These are phyloP conservation scores for Rhodotorula glutinis DNA, from an alignment of 1,284 basidiomycete genomes.

Conservation along the genomic window DNA sequence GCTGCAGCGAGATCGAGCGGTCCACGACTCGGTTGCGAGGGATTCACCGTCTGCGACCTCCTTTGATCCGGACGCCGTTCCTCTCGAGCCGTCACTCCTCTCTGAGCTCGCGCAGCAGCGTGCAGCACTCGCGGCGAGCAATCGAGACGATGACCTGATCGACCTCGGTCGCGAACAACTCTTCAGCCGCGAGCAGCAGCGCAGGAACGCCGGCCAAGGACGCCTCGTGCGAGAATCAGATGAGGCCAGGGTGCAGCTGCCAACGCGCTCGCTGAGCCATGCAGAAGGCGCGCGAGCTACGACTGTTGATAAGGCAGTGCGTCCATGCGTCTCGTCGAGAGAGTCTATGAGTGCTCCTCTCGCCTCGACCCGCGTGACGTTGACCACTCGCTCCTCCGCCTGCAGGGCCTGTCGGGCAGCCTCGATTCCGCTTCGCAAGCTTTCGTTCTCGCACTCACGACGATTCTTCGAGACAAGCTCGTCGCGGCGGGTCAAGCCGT, in stretches of 20 bases:
- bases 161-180: constrained; percentile 30
- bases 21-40: not conserved
- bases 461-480: constrained; percentile 16
- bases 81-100: constrained; percentile 4
- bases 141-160: constrained; percentile 14
- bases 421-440: constrained; percentile 30
- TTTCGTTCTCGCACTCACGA: constrained; percentile 31
- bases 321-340: no score
- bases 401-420: constrained; percentile 27
- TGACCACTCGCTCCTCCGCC: no score
- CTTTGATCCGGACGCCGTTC: constrained; percentile 14
- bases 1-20: not conserved
- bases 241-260: not conserved
- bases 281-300: no score
- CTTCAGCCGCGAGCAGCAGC: constrained; percentile 20
- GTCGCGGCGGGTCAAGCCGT: not conserved
- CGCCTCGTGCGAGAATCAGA: not conserved
- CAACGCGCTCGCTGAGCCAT: no score
- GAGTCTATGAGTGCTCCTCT: no score
- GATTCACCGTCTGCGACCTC: not conserved
- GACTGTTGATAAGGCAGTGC: no score
- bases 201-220: no score
- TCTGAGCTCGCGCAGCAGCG: not conserved
- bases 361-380: not conserved
- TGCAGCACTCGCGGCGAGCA: no score